Percentiles rank a stretch among this genome's conserved stretches.
Evolutionary conservation across 257 asterid species (phyloP).

Genomic region (Nicotiana otophora): DNA sequence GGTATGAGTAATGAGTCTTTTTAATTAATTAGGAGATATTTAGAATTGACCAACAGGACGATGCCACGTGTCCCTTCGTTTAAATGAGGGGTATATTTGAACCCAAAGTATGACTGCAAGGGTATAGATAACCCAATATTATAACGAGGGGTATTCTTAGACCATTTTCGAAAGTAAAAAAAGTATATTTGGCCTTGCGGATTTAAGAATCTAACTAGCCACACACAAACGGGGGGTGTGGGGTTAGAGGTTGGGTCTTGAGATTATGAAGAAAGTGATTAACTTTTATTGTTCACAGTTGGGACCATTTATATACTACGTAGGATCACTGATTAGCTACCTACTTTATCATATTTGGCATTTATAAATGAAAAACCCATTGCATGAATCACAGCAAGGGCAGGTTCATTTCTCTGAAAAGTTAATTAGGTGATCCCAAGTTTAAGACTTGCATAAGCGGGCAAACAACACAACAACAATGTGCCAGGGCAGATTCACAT

Average conservation of each 20-base stretch:
- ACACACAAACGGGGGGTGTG: too few species aligned
- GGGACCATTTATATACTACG: not conserved
- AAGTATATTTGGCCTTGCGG: too few species aligned
- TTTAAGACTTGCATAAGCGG: not conserved
- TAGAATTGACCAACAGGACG: too few species aligned
- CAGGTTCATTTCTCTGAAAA: not conserved
- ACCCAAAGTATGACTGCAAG: too few species aligned
- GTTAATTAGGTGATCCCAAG: not conserved
- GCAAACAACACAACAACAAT: not conserved
- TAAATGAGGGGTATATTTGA: too few species aligned
- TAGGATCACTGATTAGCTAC: not conserved
- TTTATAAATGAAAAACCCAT: not conserved
- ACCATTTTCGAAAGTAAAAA: too few species aligned
- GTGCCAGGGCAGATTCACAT: not conserved
- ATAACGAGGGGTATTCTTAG: too few species aligned
- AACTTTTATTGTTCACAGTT: not conserved
- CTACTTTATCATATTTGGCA: conserved; percentile 4
- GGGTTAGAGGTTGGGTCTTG: not conserved
- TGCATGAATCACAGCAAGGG: not conserved
- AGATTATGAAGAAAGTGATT: not conserved
- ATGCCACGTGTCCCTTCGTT: too few species aligned
- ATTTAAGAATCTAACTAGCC: too few species aligned
- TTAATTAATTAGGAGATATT: too few species aligned
- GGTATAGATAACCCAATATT: too few species aligned
- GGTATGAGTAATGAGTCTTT: too few species aligned